phyloP scores from a whole-genome alignment of 345 rosid genomes.

The Gossypium mustelinum region DNA sequence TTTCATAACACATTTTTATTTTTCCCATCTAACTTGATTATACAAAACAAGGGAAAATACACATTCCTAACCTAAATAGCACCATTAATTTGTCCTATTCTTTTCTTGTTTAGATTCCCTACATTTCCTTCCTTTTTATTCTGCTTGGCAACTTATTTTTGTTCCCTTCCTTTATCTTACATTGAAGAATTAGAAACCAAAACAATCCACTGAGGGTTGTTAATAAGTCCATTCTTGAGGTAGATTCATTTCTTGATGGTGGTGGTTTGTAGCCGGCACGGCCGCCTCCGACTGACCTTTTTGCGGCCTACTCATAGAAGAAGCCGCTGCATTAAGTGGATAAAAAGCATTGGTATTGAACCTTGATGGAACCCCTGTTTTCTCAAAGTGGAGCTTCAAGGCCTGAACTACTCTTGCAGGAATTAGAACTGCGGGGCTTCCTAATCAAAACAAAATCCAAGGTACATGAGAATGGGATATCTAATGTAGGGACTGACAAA shows the following conservation, averaged over 20 bases:
- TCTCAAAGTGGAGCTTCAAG: constrained; percentile 65
- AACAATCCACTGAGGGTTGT: not conserved
- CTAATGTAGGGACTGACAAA: no score
- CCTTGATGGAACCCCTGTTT: constrained; percentile 51
- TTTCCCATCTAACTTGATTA: not conserved
- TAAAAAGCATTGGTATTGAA: constrained; percentile 23
- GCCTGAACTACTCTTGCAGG: constrained; percentile 89
- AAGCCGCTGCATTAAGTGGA: constrained; percentile 26
- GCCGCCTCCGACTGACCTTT: constrained; percentile 30
- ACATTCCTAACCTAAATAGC: constrained; percentile 1
- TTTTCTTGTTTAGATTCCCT: not conserved
- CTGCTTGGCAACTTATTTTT: not conserved
- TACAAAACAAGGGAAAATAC: not conserved
- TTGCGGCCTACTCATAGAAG: constrained; percentile 28
- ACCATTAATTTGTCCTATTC: constrained; percentile 8
- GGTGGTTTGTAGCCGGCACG: constrained; percentile 36
- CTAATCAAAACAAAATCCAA: constrained; percentile 30
- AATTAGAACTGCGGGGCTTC: constrained; percentile 67
- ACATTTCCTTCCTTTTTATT: not conserved
- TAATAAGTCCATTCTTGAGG: constrained; percentile 88
- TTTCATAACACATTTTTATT: constrained; percentile 2
- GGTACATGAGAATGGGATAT: not conserved
- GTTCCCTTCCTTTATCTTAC: not conserved
- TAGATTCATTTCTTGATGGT: constrained; percentile 45
- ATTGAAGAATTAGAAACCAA: not conserved